Conservation (phyloP, 768 basidiomycete genomes). For the Chalciporus pseudorubinellus region DNA sequence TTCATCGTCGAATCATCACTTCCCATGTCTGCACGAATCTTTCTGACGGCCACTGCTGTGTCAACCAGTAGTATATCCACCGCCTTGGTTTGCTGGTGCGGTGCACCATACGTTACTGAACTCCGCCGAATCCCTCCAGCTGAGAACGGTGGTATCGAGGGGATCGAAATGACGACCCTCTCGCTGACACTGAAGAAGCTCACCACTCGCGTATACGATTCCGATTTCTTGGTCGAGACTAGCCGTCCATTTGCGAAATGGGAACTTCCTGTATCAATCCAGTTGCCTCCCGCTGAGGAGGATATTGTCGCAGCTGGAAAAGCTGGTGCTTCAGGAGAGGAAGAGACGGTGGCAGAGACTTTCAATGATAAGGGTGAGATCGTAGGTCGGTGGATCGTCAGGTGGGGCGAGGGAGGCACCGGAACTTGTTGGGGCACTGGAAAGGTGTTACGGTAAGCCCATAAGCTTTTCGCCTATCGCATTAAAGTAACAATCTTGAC, state of each 20-base stretch:
- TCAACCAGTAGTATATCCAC: constrained; percentile 74
- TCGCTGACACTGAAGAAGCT: constrained; percentile 58
- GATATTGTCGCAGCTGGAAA: constrained; percentile 32
- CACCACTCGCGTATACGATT: constrained; percentile 72
- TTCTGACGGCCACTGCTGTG: constrained; percentile 67
- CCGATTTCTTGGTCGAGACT: constrained; percentile 65
- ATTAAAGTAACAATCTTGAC: neutral
- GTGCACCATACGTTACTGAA: constrained; percentile 68
- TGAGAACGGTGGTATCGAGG: constrained; percentile 44
- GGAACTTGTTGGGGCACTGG: constrained; percentile 67
- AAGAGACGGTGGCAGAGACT: constrained; percentile 84
- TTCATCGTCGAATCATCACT: constrained; percentile 78
- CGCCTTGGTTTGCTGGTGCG: constrained; percentile 66
- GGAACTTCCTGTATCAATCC: constrained; percentile 62
- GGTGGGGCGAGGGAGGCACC: constrained; percentile 64
- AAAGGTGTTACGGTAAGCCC: constrained; percentile 57
- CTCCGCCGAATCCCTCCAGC: constrained; percentile 52
- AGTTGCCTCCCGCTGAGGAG: constrained; percentile 38
- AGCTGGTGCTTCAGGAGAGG: constrained; percentile 43
- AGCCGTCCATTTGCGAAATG: constrained; percentile 74
- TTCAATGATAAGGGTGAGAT: constrained; percentile 54
- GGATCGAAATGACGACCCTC: constrained; percentile 68
- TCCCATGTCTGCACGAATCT: constrained; percentile 63
- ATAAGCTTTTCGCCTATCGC: neutral
- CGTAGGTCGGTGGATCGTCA: constrained; percentile 75